These are phyloP conservation scores for Volvox reticuliferus DNA, from an alignment of 139 green algal genomes.

Conservation along the genomic window DNA sequence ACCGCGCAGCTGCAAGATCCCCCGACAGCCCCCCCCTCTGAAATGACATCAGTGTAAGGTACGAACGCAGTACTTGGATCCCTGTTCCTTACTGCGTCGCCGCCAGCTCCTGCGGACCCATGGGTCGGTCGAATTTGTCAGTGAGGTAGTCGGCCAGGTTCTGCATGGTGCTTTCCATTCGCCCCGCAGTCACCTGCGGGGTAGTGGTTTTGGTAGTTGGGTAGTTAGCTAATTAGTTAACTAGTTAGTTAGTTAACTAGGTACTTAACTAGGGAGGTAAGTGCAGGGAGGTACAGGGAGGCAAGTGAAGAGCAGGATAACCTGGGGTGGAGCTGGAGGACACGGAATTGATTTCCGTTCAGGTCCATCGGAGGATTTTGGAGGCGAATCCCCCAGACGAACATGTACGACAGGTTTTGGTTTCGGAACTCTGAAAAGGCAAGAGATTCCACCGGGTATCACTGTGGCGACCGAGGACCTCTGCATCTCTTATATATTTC, in stretches of 20 bases:
- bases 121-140: slow-evolving; percentile 54
- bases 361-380: too few relatives aligned
- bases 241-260: neutral
- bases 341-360: too few relatives aligned
- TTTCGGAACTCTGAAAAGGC: too few relatives aligned
- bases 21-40: neutral
- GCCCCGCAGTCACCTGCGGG: slow-evolving; percentile 72
- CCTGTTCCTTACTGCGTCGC: neutral
- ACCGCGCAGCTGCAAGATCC: too few relatives aligned
- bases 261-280: neutral
- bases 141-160: slow-evolving; percentile 91
- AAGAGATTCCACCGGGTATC: too few relatives aligned
- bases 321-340: too few relatives aligned
- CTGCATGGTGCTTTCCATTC: slow-evolving; percentile 99
- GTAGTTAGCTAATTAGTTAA: neutral
- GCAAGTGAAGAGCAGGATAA: neutral
- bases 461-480: too few relatives aligned
- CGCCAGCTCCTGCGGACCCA: slow-evolving; percentile 37
- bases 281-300: neutral
- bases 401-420: too few relatives aligned
- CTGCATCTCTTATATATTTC: too few relatives aligned
- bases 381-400: too few relatives aligned
- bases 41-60: neutral
- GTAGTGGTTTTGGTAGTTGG: neutral
- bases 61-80: neutral